Percentiles rank a stretch among this genome's conserved stretches.
Evolutionary conservation across 106 monocot species (phyloP).

Genomic region (Dendrobium huoshanense): DNA sequence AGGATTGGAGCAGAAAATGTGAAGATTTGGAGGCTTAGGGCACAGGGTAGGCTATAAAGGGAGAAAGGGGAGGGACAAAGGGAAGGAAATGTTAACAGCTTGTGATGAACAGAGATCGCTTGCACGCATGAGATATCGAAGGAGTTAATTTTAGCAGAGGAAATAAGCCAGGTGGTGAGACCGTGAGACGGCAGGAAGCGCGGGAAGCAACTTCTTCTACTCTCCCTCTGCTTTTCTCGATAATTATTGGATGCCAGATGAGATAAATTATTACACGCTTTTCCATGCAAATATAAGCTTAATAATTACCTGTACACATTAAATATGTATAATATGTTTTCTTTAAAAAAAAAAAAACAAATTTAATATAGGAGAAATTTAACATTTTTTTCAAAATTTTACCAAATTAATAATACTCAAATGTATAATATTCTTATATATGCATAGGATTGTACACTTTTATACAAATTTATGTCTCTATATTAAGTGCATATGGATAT

Average conservation of each 20-base stretch:
- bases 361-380: no score
- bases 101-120: neutral
- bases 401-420: no score
- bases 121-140: constrained; percentile 15
- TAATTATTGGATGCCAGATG: neutral
- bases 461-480: no score
- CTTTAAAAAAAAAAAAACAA: no score
- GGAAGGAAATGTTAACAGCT: neutral
- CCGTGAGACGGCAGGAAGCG: neutral
- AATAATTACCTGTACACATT: no score
- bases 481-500: no score
- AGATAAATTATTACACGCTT: no score
- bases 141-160: neutral
- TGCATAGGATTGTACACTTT: no score
- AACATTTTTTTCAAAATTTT: no score
- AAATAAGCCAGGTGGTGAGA: neutral
- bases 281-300: no score
- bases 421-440: no score
- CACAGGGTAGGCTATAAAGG: neutral
- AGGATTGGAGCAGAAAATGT: neutral
- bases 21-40: neutral
- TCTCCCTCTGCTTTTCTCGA: neutral
- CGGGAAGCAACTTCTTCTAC: constrained; percentile 17
- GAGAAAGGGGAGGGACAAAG: neutral
- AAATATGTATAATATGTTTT: no score